Evolutionary conservation across 768 basidiomycete species (phyloP), one percentile per base, ranked within the genome.

Genomic region (Leccinum broughii): DNA sequence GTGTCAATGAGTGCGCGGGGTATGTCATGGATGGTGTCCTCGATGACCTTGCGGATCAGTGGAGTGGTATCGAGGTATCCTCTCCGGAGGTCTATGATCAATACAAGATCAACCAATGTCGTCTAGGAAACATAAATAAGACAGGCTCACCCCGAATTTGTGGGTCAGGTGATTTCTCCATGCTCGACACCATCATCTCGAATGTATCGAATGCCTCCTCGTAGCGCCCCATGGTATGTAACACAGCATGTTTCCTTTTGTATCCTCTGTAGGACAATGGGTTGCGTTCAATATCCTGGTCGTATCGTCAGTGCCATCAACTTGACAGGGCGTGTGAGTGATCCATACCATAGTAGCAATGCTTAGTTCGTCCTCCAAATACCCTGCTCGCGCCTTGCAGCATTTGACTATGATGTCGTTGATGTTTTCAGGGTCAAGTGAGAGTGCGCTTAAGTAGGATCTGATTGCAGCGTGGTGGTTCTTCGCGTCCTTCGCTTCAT

Each of bases 291-390:
- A 32, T 51, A 17, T n/a, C 51, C 51, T 51, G 28, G 13, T 39
- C 15, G 37, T 15, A 17, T 51, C 6, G 10, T 51, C 6, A 17
- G 6, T 8, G 14, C 17, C n/a, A 24, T 30, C 51, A 15, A 15
- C 13, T 30, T 30, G 24, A 7, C 14, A 37, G 37, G 6, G 10
- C 28, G 8, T 2, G 14, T 13, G 17, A 51, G 30, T 15, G 4
- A 17, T 28, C 28, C 51, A 30, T 30, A 54, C 60, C 56, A 54
- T n/a, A 20, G 53, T 41, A 15, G 52, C 60, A 22, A 39, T 55
- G 1, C 15, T 17, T 14, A 61, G 20, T 17, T 35, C 55, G 1
- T 54, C 60, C 20, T 28, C 34, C 52, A 61, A 9, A 8, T 30
- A 3, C 14, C 34, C 56, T 9, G 15, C 39, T 49, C 30, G 51